Percentiles rank a stretch among this genome's conserved stretches.
Evolutionary conservation across 2,329 filamentous ascomycete species (phyloP).

Genomic region (Saccharata proteae): DNA sequence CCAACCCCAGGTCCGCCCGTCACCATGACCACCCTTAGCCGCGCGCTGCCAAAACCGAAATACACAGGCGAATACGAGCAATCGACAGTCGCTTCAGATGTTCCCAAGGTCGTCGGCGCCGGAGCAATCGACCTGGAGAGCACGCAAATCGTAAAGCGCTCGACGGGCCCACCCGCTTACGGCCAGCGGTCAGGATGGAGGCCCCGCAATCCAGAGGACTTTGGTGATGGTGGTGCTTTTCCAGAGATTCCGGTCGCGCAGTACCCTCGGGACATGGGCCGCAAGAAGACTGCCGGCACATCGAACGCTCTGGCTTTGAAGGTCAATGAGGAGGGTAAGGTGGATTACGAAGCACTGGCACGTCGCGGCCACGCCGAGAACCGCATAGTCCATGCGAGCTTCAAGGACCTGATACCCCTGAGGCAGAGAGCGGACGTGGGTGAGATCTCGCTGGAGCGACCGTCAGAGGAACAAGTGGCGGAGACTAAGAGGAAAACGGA

Average conservation of each 20-base stretch:
- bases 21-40: conserved; percentile 63
- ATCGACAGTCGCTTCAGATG: too few species aligned
- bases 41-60: conserved; percentile 76
- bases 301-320: conserved; percentile 89
- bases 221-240: conserved; percentile 90
- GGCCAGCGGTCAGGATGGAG: conserved; percentile 83
- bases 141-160: conserved; percentile 59
- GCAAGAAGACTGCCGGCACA: conserved; percentile 52
- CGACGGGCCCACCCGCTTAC: conserved; percentile 75
- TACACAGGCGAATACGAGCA: conserved; percentile 85
- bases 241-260: conserved; percentile 89
- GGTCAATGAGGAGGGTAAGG: conserved; percentile 81
- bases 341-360: conserved; percentile 94
- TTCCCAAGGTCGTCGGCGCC: conserved; percentile 68
- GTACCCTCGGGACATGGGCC: conserved; percentile 91
- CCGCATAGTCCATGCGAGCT: conserved; percentile 83
- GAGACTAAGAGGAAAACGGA: conserved; percentile 81
- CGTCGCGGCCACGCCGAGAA: conserved; percentile 74
- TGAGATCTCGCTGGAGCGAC: conserved; percentile 75
- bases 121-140: conserved; percentile 70
- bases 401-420: conserved; percentile 92
- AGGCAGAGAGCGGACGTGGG: conserved; percentile 87
- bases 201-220: conserved; percentile 78
- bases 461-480: conserved; percentile 71
- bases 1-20: conserved; percentile 25